Percentiles rank a stretch among this genome's conserved stretches.
Evolutionary conservation across 2,329 filamentous ascomycete genomes (phyloP).

Genomic region (Fusarium pininemorale): DNA sequence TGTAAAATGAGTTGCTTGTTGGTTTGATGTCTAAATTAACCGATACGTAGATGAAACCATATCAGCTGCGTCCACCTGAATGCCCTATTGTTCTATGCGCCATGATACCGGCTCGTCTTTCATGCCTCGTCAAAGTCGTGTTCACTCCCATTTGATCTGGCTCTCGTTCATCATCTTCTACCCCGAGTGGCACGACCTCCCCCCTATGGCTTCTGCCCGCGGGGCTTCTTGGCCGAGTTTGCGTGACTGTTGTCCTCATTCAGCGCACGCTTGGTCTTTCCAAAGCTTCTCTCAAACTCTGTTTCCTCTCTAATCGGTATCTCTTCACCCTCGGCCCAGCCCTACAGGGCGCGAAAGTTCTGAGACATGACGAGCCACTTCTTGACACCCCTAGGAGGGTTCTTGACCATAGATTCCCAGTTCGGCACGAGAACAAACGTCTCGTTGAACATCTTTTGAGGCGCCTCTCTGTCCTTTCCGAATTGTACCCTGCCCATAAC

Average conservation of each 20-base stretch:
- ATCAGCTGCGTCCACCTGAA: neutral
- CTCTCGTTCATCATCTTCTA: neutral
- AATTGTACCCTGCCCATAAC: constrained; percentile 78
- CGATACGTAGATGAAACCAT: neutral
- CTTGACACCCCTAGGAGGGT: constrained; percentile 62
- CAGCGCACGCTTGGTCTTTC: neutral
- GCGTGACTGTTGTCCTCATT: constrained; percentile 14
- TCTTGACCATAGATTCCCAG: constrained; percentile 65
- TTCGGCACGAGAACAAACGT: constrained; percentile 84
- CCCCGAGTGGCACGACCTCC: neutral
- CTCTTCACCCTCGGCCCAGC: neutral
- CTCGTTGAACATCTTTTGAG: constrained; percentile 79
- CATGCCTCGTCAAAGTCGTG: neutral
- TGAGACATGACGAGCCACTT: constrained; percentile 76
- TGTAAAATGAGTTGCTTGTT: neutral
- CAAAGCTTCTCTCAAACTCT: neutral
- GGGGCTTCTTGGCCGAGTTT: constrained; percentile 14
- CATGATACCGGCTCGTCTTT: neutral
- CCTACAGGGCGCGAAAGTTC: constrained; percentile 70
- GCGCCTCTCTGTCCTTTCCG: constrained; percentile 68
- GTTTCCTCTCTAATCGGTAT: constrained; percentile 5
- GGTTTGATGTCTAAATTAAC: neutral
- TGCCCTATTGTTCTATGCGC: constrained; percentile 7
- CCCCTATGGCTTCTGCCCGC: constrained; percentile 12
- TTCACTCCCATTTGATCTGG: neutral